Evolutionary conservation across 331 rosid species (phyloP), one percentile per base, ranked within the genome.

Genomic region (Rhamnella rubrinervis): DNA sequence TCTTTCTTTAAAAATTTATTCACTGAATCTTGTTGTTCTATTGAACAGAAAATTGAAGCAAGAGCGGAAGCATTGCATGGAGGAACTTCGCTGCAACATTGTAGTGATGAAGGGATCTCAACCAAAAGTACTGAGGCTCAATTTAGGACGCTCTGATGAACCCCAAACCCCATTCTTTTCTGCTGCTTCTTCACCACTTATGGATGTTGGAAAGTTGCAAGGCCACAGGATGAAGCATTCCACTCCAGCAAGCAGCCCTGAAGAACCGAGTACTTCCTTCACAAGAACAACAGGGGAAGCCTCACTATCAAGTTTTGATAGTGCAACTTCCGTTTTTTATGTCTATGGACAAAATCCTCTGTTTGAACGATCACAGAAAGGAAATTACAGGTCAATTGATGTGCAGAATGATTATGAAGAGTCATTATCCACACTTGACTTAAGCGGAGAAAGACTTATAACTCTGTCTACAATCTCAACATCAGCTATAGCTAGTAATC

Each of bases 211-310:
- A 65, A 88, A 75, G 79, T 59, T 82, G 35, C 84, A 80, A 73
- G 84, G 83, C 60, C 80, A 78, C 41, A 84, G 71, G 77, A 81
- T 84, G 92, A 93, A 76, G 86, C 96, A 85, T 76, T 83, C 96
- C 68, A 87, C 96, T 66, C 92, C 98, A 40, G 84, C 79, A 13
- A 82, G 92, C 81, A 93, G 96, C 81, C 98, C 96, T 52, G 98
- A 93, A 70, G 95, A 75, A 75, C 70, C 85, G 18, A 71, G 83
- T 73, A 71, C 88, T 72, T 91, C 92, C 39, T 73, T 73, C 75
- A 79, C 87, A 50, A 88, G 85, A 78, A 77, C 81, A 57, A 79
- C 82, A 0, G 81, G 85, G 72, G 88, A 81, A 73, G 84, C 80
- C 56, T 84, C 95, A 16, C 70, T 52, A 39, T 85, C 93, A 63